Base-by-base conservation (phyloP, 805 yeast genomes). In the Candida maris region DNA sequence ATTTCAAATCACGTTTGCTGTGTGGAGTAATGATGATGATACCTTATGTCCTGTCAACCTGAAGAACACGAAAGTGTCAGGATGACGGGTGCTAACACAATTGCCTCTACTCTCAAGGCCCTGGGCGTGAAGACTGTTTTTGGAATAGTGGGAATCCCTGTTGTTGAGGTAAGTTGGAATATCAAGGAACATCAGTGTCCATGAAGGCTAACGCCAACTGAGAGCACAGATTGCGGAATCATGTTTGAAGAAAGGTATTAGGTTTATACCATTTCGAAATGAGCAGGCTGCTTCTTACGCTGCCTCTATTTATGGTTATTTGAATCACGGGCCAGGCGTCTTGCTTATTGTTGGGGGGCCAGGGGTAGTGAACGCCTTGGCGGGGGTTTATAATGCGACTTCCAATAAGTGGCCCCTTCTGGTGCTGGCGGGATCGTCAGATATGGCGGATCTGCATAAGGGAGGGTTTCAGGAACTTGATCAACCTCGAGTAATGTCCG, bases 231-330 rank as follows among this genome's bases (percentile, higher is more conserved):
- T 77, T 14, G 87, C 86, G 13, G 81, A 81, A 37, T 75, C 79
- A 1, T 62, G 75, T 42, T 73, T 78, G 15, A 59, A 58, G 6
- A 54, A 59, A 12, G 84, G 81, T 1, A 71, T 82, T 40, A 59
- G 62, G 38, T 81, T 81, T 54, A 56, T 81, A 26, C 53, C 79
- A 0, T 81, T 80, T 52, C 63, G 88, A 41, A 81, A 81, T 55
- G 88, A 81, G 51, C 88, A 81, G 49, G 68, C 82, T 12, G 88
- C 89, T 0, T 75, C 85, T 0, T 80, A 81, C 48, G 89, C 89
- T 3, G 88, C 89, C 2, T 75, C 85, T 1, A 71, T 74, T 0
- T 79, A 81, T 52, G 87, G 87, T 0, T 81, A 75, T 45, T 52
- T 81, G 28, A 79, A 83, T 4, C 75, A 76, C 1, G 61, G 56